Percentiles rank a stretch among this genome's conserved stretches.
phyloP scores from a whole-genome alignment of 768 basidiomycete species.

The Russula olivacea region DNA sequence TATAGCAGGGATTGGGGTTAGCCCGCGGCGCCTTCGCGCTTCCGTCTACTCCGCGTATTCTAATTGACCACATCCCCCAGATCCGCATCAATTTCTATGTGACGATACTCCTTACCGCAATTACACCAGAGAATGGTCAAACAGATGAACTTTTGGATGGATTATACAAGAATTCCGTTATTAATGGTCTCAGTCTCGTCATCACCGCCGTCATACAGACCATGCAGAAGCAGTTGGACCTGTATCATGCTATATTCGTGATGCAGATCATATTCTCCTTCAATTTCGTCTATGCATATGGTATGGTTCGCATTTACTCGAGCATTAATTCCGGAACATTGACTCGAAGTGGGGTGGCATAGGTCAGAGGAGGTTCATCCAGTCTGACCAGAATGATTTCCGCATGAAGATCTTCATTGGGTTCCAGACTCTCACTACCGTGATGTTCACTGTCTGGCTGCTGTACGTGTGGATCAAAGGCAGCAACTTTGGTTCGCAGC shows the following conservation, averaged over 20 bases:
- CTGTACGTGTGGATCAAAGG: constrained; percentile 10
- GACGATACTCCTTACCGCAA: constrained; percentile 10
- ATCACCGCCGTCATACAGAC: constrained; percentile 11
- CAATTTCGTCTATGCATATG: constrained; percentile 6
- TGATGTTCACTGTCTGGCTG: constrained; percentile 5
- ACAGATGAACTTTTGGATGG: constrained; percentile 1
- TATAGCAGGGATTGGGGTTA: constrained; percentile 9
- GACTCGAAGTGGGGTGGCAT: no score
- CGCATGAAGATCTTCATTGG: background rate
- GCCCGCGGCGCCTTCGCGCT: background rate
- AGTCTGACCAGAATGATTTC: no score
- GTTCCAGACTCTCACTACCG: background rate
- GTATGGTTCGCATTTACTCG: background rate
- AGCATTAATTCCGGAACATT: no score
- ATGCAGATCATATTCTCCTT: constrained; percentile 12
- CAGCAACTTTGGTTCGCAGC: constrained; percentile 7
- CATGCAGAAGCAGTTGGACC: constrained; percentile 5
- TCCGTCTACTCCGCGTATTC: background rate
- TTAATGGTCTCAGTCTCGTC: constrained; percentile 7
- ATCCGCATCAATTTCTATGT: constrained; percentile 14
- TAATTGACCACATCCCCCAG: background rate
- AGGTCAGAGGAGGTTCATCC: no score
- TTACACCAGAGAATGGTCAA: background rate
- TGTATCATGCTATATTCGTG: constrained; percentile 20
- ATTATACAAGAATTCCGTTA: constrained; percentile 1